Evolutionary conservation across 495 filamentous ascomycete species (phyloP).

Genomic region (Evansstolkia leycettana): DNA sequence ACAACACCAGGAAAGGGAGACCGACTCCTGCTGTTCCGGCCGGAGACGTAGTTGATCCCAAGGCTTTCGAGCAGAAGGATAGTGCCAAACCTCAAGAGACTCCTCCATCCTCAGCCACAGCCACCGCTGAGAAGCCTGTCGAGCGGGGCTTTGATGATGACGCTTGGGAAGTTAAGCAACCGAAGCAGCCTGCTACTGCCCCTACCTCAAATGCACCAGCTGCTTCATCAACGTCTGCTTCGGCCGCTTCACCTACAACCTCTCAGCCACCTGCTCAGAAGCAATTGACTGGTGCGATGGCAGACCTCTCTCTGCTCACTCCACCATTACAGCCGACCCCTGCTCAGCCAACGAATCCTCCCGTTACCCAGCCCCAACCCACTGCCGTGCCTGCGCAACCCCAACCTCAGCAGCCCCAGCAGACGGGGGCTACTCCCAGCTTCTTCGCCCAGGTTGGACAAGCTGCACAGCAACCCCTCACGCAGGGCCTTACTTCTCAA

Average conservation of each 20-base stretch:
- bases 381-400: slow-evolving; percentile 34
- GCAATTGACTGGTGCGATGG: slow-evolving; percentile 56
- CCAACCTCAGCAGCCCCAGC: slow-evolving; percentile 41
- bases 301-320: slow-evolving; percentile 55
- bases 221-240: slow-evolving; percentile 16
- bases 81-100: slow-evolving; percentile 31
- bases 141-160: slow-evolving; percentile 81
- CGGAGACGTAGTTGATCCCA: slow-evolving; percentile 74
- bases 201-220: slow-evolving; percentile 15
- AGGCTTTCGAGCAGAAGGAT: slow-evolving; percentile 62
- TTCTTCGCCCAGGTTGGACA: slow-evolving; percentile 42
- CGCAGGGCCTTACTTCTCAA: slow-evolving; percentile 21
- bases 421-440: slow-evolving; percentile 33
- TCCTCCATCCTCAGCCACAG: slow-evolving; percentile 27
- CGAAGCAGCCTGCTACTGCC: slow-evolving; percentile 41
- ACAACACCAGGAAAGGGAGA: slow-evolving; percentile 91
- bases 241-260: slow-evolving; percentile 17
- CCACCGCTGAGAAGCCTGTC: slow-evolving; percentile 37
- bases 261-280: slow-evolving; percentile 32
- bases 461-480: slow-evolving; percentile 18
- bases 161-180: slow-evolving; percentile 94
- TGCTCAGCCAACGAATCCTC: slow-evolving; percentile 11
- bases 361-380: slow-evolving; percentile 30
- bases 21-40: slow-evolving; percentile 76
- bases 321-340: slow-evolving; percentile 22